Evolutionary conservation across 78 protist species (phyloP).

Genomic region (Isochrysis galbana): DNA sequence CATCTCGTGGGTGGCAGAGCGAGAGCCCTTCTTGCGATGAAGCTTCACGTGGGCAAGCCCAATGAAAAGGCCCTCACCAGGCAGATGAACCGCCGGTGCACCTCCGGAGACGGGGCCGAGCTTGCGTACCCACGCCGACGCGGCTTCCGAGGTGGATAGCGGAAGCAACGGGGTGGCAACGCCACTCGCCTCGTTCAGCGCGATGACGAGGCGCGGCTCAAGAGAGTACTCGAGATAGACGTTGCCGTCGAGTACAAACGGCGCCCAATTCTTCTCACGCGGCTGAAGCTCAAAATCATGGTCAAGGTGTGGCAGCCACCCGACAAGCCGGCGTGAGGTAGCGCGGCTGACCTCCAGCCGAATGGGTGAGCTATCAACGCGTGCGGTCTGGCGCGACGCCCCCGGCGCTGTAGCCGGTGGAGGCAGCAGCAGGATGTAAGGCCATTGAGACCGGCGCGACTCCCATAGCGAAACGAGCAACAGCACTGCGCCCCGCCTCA

Average conservation of each 20-base stretch:
- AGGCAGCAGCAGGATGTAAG: not conserved
- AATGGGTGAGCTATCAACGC: too few species aligned
- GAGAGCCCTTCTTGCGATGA: not conserved
- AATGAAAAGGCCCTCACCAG: not conserved
- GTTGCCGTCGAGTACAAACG: not conserved
- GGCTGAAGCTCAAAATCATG: not conserved
- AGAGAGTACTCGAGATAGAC: not conserved
- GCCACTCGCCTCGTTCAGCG: not conserved
- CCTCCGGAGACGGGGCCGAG: constrained; percentile 18
- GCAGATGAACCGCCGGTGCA: not conserved
- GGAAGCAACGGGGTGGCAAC: not conserved
- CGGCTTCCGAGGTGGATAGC: not conserved
- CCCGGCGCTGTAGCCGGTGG: too few species aligned
- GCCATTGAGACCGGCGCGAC: not conserved
- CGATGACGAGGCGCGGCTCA: constrained; percentile 10
- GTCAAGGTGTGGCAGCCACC: not conserved
- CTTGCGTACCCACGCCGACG: not conserved
- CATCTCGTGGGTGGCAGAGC: not conserved
- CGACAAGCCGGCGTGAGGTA: not conserved
- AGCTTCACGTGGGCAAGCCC: not conserved
- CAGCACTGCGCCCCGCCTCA: not conserved
- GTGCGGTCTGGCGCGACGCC: not conserved
- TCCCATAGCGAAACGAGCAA: not conserved
- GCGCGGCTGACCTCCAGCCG: not conserved
- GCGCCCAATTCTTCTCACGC: not conserved